Evolutionary conservation across 2,329 filamentous ascomycete genomes (phyloP), one percentile per base, ranked within the genome.

Genomic region (Phialophora expanda): DNA sequence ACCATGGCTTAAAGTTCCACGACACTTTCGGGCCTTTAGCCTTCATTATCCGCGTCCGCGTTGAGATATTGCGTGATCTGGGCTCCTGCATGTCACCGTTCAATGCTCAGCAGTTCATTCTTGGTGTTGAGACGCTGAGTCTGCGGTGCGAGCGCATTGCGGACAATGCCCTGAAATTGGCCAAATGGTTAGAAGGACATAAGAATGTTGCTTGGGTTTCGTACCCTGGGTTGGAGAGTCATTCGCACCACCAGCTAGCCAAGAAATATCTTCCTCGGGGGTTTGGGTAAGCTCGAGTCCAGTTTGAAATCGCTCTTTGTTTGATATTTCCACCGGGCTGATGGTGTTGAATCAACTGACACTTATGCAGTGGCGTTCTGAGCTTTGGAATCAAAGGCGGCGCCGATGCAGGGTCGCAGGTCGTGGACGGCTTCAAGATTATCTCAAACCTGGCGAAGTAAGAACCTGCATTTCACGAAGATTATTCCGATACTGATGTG

Each of bases 341-440:
- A 8, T 12, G 17, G 53, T 5, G 14, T 34, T 20, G n/a, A 30
- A 55, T 55, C 1, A 5, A 55, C 28, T 55, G 53, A 30, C 53
- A 14, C 20, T 3, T 8, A 17, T 12, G 20, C 53, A 55, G 53
- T 57, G 93, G 95, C 73, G 93, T 99, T 20, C 79, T 99, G 69
- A 96, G 91, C 73, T 95, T 99, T 73, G 95, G 95, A 61, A 90
- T 97, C 68, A 96, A 96, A 82, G 93, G 94, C 2, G 93, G 91
- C 66, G 91, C 87, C 67, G 84, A 81, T n/a, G 92, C 90, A 17
- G 94, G 95, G 67, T 90, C 88, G 77, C 88, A 93, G 79, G 87
- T 98, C 34, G 95, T 98, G 60, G 95, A 99, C 79, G 88, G 88
- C 72, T 96, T 99, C 83, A 95, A 96, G 85, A 81, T 99, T 72